These are phyloP conservation scores for Lactarius deliciosus DNA, from an alignment of 768 basidiomycete genomes.

Conservation along the genomic window DNA sequence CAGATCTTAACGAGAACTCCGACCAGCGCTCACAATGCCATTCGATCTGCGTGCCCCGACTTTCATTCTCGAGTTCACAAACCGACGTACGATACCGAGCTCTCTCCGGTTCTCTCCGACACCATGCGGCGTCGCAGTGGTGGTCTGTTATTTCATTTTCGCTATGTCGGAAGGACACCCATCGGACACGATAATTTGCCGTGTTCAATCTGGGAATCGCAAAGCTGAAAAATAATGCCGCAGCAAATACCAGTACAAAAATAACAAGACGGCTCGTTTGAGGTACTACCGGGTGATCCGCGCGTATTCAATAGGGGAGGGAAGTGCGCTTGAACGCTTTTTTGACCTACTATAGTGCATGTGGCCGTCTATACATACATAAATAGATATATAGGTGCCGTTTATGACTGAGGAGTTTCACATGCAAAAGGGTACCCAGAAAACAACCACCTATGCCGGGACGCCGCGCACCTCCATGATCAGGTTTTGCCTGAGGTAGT, in stretches of 20 bases:
- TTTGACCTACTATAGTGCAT: not conserved
- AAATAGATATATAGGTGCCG: not conserved
- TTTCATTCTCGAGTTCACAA: not conserved
- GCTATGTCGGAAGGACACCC: too few relatives aligned
- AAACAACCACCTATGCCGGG: constrained; percentile 33
- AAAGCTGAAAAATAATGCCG: too few relatives aligned
- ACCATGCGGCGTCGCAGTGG: not conserved
- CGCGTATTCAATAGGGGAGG: not conserved
- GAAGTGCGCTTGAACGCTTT: not conserved
- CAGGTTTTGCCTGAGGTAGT: constrained; percentile 41
- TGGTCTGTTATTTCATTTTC: not conserved
- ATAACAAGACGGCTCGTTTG: not conserved
- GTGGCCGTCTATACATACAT: not conserved
- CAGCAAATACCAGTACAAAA: not conserved
- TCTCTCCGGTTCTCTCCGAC: not conserved
- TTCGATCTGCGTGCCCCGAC: not conserved
- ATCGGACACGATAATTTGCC: not conserved
- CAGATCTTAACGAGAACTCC: constrained; percentile 13
- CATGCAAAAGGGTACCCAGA: not conserved
- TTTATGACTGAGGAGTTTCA: not conserved
- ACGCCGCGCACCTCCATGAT: constrained; percentile 44
- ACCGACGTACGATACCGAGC: not conserved
- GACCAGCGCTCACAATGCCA: not conserved
- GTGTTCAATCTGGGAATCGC: not conserved
- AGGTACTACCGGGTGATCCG: not conserved